Conservation (phyloP, 371 early-diverging fungal species). For the Actinomortierella ambigua region DNA sequence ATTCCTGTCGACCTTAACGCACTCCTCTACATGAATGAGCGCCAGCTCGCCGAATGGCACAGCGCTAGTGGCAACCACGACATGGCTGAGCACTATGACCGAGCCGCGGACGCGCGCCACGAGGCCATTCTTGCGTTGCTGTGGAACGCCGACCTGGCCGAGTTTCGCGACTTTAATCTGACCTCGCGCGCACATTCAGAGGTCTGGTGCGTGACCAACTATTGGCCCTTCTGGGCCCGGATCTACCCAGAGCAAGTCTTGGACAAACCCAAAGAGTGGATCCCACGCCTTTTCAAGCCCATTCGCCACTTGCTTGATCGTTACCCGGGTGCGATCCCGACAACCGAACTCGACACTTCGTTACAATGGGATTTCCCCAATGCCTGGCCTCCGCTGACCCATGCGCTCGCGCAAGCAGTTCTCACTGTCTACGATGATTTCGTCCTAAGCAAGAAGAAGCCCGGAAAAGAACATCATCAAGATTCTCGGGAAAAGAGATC, state of each 20-base stretch:
- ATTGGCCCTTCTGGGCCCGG: slow-evolving; percentile 45
- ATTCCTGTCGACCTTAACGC: slow-evolving; percentile 90
- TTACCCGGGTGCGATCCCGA: slow-evolving; percentile 71
- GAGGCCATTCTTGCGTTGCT: slow-evolving; percentile 47
- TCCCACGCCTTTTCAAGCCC: slow-evolving; percentile 46
- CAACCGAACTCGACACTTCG: slow-evolving; percentile 59
- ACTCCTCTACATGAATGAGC: slow-evolving; percentile 77
- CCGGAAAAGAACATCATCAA: background rate
- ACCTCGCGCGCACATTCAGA: slow-evolving; percentile 5
- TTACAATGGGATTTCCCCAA: slow-evolving; percentile 93
- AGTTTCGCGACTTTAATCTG: slow-evolving; percentile 51
- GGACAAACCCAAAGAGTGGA: slow-evolving; percentile 18
- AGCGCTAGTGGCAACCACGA: slow-evolving; percentile 23
- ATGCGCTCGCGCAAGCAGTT: slow-evolving; percentile 61
- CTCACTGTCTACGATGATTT: slow-evolving; percentile 28
- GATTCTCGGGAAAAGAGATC: slow-evolving; percentile 3
- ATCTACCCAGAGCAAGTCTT: slow-evolving; percentile 44
- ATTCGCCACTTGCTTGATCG: slow-evolving; percentile 32
- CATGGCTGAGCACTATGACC: slow-evolving; percentile 22
- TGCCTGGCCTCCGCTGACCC: slow-evolving; percentile 75
- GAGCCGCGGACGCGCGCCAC: slow-evolving; percentile 23
- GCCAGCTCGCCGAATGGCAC: slow-evolving; percentile 60
- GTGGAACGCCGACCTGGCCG: slow-evolving; percentile 37
- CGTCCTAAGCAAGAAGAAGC: background rate
- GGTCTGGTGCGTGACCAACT: slow-evolving; percentile 8